These are phyloP conservation scores for Calophaca sinica DNA, from an alignment of 306 rosid genomes.

Conservation along the genomic window DNA sequence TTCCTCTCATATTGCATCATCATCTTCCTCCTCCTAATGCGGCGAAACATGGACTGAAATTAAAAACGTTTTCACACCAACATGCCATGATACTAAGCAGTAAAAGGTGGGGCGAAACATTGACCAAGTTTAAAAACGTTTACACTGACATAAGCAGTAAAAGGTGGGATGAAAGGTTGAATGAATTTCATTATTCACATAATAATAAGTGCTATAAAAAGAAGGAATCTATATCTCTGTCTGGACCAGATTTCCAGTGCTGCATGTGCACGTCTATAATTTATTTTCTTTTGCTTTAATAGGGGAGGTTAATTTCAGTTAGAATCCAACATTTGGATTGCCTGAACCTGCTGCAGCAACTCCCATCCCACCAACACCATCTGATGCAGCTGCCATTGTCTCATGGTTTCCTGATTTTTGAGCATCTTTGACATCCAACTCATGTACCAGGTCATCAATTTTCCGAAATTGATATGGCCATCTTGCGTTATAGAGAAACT, in stretches of 20 bases:
- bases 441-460: constrained; percentile 81
- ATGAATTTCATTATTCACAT: constrained; percentile 22
- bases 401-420: constrained; percentile 55
- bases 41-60: neutral
- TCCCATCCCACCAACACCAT: constrained; percentile 83
- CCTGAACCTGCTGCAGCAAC: constrained; percentile 95
- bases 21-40: neutral
- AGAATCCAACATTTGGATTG: constrained; percentile 83
- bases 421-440: constrained; percentile 61
- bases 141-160: neutral
- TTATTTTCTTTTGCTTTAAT: constrained; percentile 31
- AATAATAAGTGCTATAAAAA: neutral
- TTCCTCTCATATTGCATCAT: neutral
- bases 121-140: neutral
- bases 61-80: neutral
- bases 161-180: constrained; percentile 17
- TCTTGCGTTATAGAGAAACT: constrained; percentile 83
- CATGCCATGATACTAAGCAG: neutral
- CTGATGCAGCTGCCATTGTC: constrained; percentile 48
- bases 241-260: constrained; percentile 29
- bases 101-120: constrained; percentile 2
- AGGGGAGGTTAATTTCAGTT: constrained; percentile 28
- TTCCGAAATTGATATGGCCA: constrained; percentile 93
- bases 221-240: constrained; percentile 13
- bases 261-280: neutral